These are phyloP conservation scores for Kandelia obovata DNA, from an alignment of 345 rosid genomes.

Conservation along the genomic window DNA sequence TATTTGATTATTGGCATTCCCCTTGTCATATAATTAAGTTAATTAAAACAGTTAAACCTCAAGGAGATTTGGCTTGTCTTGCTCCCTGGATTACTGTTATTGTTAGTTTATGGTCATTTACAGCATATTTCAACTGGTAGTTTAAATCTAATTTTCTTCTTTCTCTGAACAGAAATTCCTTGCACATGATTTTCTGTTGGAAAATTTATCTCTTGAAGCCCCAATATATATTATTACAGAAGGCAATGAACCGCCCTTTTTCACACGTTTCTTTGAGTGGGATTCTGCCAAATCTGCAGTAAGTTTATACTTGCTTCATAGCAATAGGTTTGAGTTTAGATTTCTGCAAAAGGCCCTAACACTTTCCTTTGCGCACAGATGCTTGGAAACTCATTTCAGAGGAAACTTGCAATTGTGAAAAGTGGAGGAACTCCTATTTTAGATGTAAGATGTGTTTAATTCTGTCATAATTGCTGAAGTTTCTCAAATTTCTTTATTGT, in stretches of 20 bases:
- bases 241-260: constrained; percentile 93
- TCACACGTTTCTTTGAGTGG: constrained; percentile 92
- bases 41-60: not conserved
- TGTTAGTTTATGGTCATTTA: not conserved
- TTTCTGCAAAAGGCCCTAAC: constrained; percentile 12
- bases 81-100: not conserved
- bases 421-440: constrained; percentile 59
- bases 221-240: constrained; percentile 72
- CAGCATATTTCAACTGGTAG: not conserved
- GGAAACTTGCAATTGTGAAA: constrained; percentile 76
- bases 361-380: constrained; percentile 49
- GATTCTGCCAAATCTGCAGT: constrained; percentile 78
- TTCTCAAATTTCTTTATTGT: constrained; percentile 6
- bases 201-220: constrained; percentile 62
- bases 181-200: constrained; percentile 68
- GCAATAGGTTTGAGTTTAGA: not conserved
- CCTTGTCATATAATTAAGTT: not conserved
- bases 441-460: constrained; percentile 54
- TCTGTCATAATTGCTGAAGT: not conserved
- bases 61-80: constrained; percentile 5
- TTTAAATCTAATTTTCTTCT: constrained; percentile 3
- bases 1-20: not conserved
- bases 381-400: constrained; percentile 94
- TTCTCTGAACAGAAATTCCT: constrained; percentile 64
- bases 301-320: constrained; percentile 28